These are phyloP conservation scores for Fraxinus pennsylvanica DNA, from an alignment of 257 asterid genomes.

Conservation along the genomic window DNA sequence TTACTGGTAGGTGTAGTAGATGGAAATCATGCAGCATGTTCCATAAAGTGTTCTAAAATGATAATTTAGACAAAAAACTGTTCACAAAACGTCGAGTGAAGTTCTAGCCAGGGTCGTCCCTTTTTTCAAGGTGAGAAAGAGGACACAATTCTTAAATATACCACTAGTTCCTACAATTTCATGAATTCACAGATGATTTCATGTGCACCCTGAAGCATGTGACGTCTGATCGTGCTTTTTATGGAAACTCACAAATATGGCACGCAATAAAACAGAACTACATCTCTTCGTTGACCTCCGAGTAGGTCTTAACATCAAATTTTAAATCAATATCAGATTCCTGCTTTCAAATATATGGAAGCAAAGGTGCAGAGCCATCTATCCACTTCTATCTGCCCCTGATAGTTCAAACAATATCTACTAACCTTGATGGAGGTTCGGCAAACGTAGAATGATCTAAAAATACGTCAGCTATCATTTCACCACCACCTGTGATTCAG, in stretches of 20 bases:
- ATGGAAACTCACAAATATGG: not conserved
- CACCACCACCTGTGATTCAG: constrained; percentile 83
- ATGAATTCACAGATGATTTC: no score
- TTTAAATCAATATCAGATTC: constrained; percentile 1
- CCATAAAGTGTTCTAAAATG: not conserved
- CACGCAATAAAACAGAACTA: not conserved
- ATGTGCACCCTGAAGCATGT: not conserved
- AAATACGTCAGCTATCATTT: constrained; percentile 93
- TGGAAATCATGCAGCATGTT: not conserved
- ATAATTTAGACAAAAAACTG: not conserved
- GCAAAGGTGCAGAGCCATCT: constrained; percentile 1
- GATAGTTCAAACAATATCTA: constrained; percentile 16
- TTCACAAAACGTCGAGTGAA: not conserved
- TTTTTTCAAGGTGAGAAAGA: not conserved
- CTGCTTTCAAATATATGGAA: constrained; percentile 5
- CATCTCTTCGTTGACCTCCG: not conserved
- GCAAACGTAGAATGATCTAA: constrained; percentile 93
- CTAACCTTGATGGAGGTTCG: constrained; percentile 94
- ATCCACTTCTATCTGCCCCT: constrained; percentile 16
- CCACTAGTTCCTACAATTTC: not conserved
- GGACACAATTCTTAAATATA: not conserved
- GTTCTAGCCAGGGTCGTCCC: not conserved
- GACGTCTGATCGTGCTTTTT: not conserved
- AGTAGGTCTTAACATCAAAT: constrained; percentile 9
- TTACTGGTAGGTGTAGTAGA: not conserved